Base-by-base conservation (phyloP, 441 rosid species). In the Populus hybrid region DNA sequence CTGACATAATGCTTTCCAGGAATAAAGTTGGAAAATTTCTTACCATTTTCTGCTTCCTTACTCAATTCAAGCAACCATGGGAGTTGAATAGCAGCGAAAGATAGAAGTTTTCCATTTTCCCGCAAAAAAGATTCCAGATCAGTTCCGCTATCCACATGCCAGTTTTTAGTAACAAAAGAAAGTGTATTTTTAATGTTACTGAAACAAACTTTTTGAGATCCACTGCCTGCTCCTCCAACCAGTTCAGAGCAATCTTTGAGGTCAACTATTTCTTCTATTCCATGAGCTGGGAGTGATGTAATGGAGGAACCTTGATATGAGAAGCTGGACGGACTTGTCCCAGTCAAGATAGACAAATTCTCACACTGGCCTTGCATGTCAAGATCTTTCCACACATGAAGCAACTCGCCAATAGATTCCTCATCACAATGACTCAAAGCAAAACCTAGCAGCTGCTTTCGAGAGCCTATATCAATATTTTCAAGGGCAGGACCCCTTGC, bases 401-500 rank as follows among this genome's bases (percentile, higher is more conserved):
- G 91, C 85, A 97, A 85, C 91, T 97, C 99, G 19, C 92, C 86
- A 76, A 97, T 87, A 26, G 98, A 97, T 82, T 93, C 98, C 81
- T 90, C 94, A 76, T 97, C 98, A 80, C 98, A 97, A 82, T 97
- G 93, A 85, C 95, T 89, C 85, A 94, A 83, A 77, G 98, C 95
- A 83, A 97, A 97, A 77, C 98, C 98, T 75, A 97, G 80, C 26
- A 94, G 84, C 77, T 89, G 88, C 84, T 97, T 97, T 77, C 98
- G 88, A 74, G 98, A 92, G 81, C 77, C 85, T 78, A 89, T 79
- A 78, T 93, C 98, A 93, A 97, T 94, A 82, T 89, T 87, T 76
- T 93, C 97, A 83, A 94, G 97, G 74, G 93, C 90, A 82, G 97
- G 98, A 82, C 98, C 98, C 82, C 97, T 94, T 67, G 98, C 99